Conservation (phyloP, 495 filamentous ascomycete species). For the Aspergillus baeticus region DNA sequence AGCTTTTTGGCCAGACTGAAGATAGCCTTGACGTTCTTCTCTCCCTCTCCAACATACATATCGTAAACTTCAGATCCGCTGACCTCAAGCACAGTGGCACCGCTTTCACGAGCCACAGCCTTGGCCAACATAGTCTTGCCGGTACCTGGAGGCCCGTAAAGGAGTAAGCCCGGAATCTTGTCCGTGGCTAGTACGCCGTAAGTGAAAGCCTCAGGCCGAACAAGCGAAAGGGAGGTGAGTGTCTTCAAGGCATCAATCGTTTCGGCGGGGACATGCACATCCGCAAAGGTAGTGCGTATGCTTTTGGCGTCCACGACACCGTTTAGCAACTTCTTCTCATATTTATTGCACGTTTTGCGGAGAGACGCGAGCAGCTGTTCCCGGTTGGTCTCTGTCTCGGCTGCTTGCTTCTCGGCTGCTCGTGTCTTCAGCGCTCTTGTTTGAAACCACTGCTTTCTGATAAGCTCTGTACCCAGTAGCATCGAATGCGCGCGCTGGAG, state of each 20-base stretch:
- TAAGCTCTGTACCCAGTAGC: constrained; percentile 34
- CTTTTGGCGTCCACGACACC: constrained; percentile 79
- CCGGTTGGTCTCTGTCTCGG: constrained; percentile 28
- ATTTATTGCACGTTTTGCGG: constrained; percentile 58
- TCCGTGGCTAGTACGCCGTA: constrained; percentile 94
- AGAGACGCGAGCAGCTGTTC: constrained; percentile 39
- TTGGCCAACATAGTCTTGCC: constrained; percentile 95
- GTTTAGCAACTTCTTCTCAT: constrained; percentile 80
- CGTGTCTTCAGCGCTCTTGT: constrained; percentile 30
- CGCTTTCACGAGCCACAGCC: constrained; percentile 92
- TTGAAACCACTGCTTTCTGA: constrained; percentile 40
- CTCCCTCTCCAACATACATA: constrained; percentile 93
- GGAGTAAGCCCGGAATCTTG: constrained; percentile 81
- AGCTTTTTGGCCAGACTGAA: constrained; percentile 91
- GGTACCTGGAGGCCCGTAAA: constrained; percentile 95
- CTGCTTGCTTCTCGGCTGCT: constrained; percentile 22
- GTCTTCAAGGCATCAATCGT: constrained; percentile 89
- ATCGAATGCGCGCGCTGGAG: constrained; percentile 38
- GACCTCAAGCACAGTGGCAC: constrained; percentile 77
- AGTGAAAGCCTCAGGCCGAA: constrained; percentile 89
- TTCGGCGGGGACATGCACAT: constrained; percentile 76
- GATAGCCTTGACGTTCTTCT: constrained; percentile 94
- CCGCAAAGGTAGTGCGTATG: constrained; percentile 80
- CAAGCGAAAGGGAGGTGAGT: constrained; percentile 81
- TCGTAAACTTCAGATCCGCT: constrained; percentile 82